phyloP scores from a whole-genome alignment of 1,284 basidiomycete genomes.

The Moesziomyces sp. region DNA sequence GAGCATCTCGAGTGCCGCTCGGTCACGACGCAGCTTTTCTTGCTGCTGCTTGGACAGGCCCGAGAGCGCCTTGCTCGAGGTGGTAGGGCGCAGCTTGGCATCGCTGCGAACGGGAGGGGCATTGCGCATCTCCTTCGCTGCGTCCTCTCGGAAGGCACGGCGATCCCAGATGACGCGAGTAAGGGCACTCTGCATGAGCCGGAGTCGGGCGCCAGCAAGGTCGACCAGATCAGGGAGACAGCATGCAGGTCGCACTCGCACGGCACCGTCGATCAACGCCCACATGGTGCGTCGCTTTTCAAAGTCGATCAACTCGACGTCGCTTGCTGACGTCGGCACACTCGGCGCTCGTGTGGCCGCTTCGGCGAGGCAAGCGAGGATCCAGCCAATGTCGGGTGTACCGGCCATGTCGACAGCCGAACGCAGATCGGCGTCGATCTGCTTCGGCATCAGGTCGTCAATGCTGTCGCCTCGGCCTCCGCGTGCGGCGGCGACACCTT shows the following conservation, averaged over 20 bases:
- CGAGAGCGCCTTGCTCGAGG: slow-evolving; percentile 44
- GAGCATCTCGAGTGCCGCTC: slow-evolving; percentile 43
- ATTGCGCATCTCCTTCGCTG: slow-evolving; percentile 53
- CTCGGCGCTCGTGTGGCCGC: slow-evolving; percentile 41
- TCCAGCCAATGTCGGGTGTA: slow-evolving; percentile 64
- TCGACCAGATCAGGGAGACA: slow-evolving; percentile 43
- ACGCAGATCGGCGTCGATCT: slow-evolving; percentile 18
- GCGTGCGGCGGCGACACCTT: slow-evolving; percentile 50
- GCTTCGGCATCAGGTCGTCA: slow-evolving; percentile 44
- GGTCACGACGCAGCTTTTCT: slow-evolving; percentile 56
- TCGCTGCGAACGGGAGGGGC: slow-evolving; percentile 35
- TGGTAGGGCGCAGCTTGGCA: slow-evolving; percentile 23
- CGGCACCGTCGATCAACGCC: slow-evolving; percentile 55
- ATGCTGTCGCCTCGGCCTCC: slow-evolving; percentile 47
- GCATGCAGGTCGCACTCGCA: slow-evolving; percentile 42
- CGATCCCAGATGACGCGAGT: slow-evolving; percentile 60
- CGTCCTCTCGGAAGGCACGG: slow-evolving; percentile 57
- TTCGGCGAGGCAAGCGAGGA: slow-evolving; percentile 59
- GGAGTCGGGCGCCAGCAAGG: slow-evolving; percentile 54
- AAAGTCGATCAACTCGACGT: slow-evolving; percentile 57
- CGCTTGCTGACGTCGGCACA: slow-evolving; percentile 15
- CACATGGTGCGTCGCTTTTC: slow-evolving; percentile 60
- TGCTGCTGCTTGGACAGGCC: slow-evolving; percentile 52
- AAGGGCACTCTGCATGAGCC: slow-evolving; percentile 52
- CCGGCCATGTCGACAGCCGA: slow-evolving; percentile 24